Conservation (phyloP, 2,329 filamentous ascomycete genomes). For the Xylariaceae sp. region DNA sequence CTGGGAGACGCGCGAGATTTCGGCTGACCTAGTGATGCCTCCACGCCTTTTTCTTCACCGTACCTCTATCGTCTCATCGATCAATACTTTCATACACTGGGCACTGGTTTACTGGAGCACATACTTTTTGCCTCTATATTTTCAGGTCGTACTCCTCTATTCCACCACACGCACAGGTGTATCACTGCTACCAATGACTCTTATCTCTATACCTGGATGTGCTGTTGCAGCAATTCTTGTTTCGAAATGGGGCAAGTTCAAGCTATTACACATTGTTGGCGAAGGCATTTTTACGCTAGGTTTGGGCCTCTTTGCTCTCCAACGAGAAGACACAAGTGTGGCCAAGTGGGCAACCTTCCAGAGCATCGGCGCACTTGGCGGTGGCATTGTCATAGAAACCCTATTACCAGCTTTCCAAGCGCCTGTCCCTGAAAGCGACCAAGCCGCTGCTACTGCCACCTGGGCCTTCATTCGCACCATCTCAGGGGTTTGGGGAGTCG, state of each 20-base stretch:
- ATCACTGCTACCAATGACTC: neutral
- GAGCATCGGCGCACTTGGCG: slow-evolving; percentile 37
- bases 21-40: neutral
- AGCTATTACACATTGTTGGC: neutral
- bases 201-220: neutral
- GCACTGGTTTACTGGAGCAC: no score
- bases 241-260: neutral
- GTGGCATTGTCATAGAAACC: slow-evolving; percentile 40
- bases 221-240: neutral
- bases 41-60: neutral
- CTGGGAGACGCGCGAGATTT: neutral
- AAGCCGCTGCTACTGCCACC: slow-evolving; percentile 35
- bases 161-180: slow-evolving; percentile 27
- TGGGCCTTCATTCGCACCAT: slow-evolving; percentile 39
- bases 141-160: slow-evolving; percentile 13
- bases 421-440: slow-evolving; percentile 32
- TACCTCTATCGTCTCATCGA: neutral
- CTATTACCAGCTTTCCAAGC: slow-evolving; percentile 41
- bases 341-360: slow-evolving; percentile 42
- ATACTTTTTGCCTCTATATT: slow-evolving; percentile 8
- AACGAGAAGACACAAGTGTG: no score
- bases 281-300: neutral
- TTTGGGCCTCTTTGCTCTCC: neutral
- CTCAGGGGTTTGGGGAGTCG: slow-evolving; percentile 7
- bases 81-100: slow-evolving; percentile 16